Evolutionary conservation across 148 eudicot species (phyloP).

Genomic region (Euryodendron excelsum): DNA sequence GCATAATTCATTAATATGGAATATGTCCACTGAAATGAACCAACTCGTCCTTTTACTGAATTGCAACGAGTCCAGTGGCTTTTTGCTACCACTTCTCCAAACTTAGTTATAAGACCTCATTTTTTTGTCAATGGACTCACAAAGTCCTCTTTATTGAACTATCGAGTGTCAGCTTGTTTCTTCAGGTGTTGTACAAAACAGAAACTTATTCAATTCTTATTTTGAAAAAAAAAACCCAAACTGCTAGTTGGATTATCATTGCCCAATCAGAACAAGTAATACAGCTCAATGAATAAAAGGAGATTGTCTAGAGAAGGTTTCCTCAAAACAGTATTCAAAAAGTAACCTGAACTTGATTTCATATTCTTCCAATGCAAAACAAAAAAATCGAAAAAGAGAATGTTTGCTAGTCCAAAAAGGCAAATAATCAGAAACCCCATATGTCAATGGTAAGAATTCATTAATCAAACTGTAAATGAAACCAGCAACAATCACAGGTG

Average conservation of each 20-base stretch:
- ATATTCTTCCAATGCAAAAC: too few species aligned
- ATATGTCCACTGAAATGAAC: neutral
- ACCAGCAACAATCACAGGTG: too few species aligned
- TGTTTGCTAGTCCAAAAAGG: too few species aligned
- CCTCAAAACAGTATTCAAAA: neutral
- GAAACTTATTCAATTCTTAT: neutral
- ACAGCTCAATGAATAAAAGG: neutral
- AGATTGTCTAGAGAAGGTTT: too few species aligned
- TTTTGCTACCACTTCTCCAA: neutral
- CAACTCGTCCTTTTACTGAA: neutral
- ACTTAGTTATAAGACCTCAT: neutral
- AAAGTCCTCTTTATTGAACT: neutral
- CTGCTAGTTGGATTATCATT: neutral
- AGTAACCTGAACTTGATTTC: neutral
- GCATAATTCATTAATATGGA: neutral
- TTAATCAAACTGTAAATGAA: too few species aligned
- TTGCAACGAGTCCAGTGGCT: neutral
- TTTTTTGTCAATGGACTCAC: too few species aligned
- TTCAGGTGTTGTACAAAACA: neutral
- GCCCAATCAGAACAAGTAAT: neutral
- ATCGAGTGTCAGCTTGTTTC: neutral
- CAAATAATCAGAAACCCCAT: too few species aligned
- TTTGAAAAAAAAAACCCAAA: conserved; percentile 3
- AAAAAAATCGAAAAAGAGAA: too few species aligned
- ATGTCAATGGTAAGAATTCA: too few species aligned